Evolutionary conservation across 1,139 yeast genomes (phyloP).

Genomic region (Protomyces inundatus): DNA sequence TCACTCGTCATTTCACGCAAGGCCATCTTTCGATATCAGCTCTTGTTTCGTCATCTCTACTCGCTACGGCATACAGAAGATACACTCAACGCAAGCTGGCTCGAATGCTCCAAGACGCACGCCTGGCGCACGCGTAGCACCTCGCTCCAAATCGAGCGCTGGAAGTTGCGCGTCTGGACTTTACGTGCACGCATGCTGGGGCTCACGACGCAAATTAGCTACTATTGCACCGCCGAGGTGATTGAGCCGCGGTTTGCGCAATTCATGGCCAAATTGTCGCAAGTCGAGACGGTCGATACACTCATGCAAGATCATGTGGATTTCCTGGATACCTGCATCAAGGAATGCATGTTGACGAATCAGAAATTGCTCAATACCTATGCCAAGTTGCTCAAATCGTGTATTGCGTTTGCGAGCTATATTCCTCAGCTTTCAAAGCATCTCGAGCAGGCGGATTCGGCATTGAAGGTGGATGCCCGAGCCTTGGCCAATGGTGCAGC

Average conservation of each 20-base stretch:
- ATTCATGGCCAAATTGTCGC: slow-evolving; percentile 40
- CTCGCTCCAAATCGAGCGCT: slow-evolving; percentile 46
- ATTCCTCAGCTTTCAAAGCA: slow-evolving; percentile 53
- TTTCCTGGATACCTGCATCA: slow-evolving; percentile 59
- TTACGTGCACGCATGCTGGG: slow-evolving; percentile 60
- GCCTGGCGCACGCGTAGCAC: slow-evolving; percentile 58
- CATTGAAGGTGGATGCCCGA: slow-evolving; percentile 49
- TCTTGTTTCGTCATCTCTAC: slow-evolving; percentile 66
- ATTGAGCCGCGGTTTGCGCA: slow-evolving; percentile 53
- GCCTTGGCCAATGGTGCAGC: slow-evolving; percentile 51
- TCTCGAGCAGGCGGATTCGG: slow-evolving; percentile 50
- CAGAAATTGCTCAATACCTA: slow-evolving; percentile 50
- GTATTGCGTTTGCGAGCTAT: slow-evolving; percentile 53
- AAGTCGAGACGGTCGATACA: slow-evolving; percentile 47
- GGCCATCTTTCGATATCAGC: slow-evolving; percentile 70
- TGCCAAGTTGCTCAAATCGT: slow-evolving; percentile 39
- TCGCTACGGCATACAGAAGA: slow-evolving; percentile 59
- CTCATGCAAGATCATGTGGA: slow-evolving; percentile 52
- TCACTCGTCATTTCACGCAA: slow-evolving; percentile 68
- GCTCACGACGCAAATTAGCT: slow-evolving; percentile 53
- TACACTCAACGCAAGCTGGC: slow-evolving; percentile 64
- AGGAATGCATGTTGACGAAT: slow-evolving; percentile 64
- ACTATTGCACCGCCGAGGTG: slow-evolving; percentile 57
- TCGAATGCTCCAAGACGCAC: slow-evolving; percentile 58
- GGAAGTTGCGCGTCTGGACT: slow-evolving; percentile 56